A percentile compares a stretch with the other conserved stretches of the same genome.
These are phyloP conservation scores for Pseudocercospora crystallina DNA, from an alignment of 2,329 filamentous ascomycete species.

Conservation along the genomic window DNA sequence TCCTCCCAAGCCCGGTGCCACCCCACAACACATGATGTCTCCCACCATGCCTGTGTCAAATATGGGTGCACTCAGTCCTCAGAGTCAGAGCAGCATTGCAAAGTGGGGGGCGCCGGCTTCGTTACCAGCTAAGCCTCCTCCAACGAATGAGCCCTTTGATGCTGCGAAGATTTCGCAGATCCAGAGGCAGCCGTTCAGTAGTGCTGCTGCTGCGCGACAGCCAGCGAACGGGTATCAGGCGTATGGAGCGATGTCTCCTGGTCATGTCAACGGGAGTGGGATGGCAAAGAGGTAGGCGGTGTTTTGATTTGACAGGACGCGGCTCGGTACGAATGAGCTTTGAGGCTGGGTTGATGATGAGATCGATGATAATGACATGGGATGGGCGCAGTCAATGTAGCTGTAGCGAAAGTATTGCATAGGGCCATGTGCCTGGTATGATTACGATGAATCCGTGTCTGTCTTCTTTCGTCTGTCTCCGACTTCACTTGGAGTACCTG, in stretches of 20 bases:
- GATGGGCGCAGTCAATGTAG: no score
- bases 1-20: constrained; percentile 31
- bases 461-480: no score
- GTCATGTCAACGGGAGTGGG: neutral
- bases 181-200: constrained; percentile 22
- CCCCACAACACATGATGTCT: constrained; percentile 14
- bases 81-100: constrained; percentile 51
- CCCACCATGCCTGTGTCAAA: neutral
- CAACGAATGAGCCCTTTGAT: constrained; percentile 38
- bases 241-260: constrained; percentile 2
- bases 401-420: no score
- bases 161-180: constrained; percentile 18
- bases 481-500: no score
- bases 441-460: no score
- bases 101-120: constrained; percentile 57
- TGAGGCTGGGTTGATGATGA: no score
- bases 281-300: no score
- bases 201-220: constrained; percentile 21
- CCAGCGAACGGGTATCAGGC: constrained; percentile 5
- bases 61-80: constrained; percentile 23
- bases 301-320: no score
- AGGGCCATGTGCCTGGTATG: no score
- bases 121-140: constrained; percentile 56
- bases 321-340: no score
- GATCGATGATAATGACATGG: no score